Evolutionary conservation across 2,329 filamentous ascomycete genomes (phyloP).

Genomic region (Trichoderma sp.): DNA sequence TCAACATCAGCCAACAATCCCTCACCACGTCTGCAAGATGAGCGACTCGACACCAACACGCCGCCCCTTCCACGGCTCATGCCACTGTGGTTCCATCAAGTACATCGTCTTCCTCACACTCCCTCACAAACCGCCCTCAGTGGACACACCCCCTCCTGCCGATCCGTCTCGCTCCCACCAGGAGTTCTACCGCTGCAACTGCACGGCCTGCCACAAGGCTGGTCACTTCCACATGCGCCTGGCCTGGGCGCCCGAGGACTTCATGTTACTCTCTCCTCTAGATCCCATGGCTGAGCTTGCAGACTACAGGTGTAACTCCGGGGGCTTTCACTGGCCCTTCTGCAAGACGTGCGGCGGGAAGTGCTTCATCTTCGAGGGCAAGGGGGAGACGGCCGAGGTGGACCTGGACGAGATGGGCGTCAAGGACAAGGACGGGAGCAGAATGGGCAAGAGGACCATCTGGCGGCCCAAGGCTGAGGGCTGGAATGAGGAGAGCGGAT

Average conservation of each 20-base stretch:
- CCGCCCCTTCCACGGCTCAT: conserved; percentile 9
- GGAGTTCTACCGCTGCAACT: conserved; percentile 13
- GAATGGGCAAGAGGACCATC: background rate
- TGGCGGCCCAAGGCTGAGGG: conserved; percentile 6
- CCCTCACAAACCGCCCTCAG: background rate
- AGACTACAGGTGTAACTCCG: background rate
- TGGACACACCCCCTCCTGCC: background rate
- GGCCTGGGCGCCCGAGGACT: background rate
- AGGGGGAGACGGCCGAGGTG: conserved; percentile 3
- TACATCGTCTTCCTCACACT: conserved; percentile 10
- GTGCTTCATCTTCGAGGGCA: background rate
- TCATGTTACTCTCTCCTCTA: conserved; percentile 7
- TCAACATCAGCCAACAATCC: background rate
- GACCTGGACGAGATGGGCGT: conserved; percentile 7
- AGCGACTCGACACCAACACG: background rate
- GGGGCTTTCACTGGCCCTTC: background rate
- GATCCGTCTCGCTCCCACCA: background rate
- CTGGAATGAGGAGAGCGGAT: background rate
- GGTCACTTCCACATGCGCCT: conserved; percentile 6
- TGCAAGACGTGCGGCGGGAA: background rate
- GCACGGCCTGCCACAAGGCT: conserved; percentile 2
- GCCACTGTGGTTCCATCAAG: conserved; percentile 3
- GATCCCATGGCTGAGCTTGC: conserved; percentile 3
- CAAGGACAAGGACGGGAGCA: background rate
- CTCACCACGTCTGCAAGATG: background rate